Evolutionary conservation across 2,329 filamentous ascomycete species (phyloP), one percentile per base, ranked within the genome.

Genomic region (Hirsutella rhossiliensis): DNA sequence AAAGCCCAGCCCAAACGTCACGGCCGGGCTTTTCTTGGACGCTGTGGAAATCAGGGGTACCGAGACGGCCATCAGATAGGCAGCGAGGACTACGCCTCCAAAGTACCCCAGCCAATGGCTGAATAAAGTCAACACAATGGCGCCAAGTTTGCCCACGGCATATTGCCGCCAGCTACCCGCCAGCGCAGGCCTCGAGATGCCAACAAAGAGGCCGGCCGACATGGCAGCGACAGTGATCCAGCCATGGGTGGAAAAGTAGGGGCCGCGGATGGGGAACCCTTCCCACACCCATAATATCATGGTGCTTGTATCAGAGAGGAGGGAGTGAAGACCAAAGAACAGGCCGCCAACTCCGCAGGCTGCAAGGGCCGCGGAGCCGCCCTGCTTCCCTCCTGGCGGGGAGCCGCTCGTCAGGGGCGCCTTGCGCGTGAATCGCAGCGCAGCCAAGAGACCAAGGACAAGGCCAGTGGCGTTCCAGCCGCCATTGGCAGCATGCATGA

Each of bases 261-360:
- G 92, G 7, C 92, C 92, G 41, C 84, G 80, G 36, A 97, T 78
- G 13, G 92, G 92, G 56, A 85, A 98, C 7, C 92, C 92, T 54
- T 96, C 88, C 92, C 92, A 98, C 3, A 87, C 87, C 92, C 92
- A 98, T 15, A 89, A 74, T 46, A 97, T 96, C 88, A 98, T 97
- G 43, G 92, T 98, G 68, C 92, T 97, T 0, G 89, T 94, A 60
- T 98, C 92, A 0, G 92, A 96, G 11, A 98, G 75, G 11, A 98
- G 71, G 1, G 89, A 96, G 60, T 97, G 92, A 57, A 97, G 73
- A 5, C 77, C 86, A 56, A 98, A 98, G 57, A 96, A 74, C 8
- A 96, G 64, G 28, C 88, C 90, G 20, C 78, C 88, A 44, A 97
- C 64, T 47, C 92, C 87, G 41, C 92, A 64, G 11, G 81, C 84